These are phyloP conservation scores for Chenopodium berlandieri DNA, from an alignment of 148 eudicot genomes.

Conservation along the genomic window DNA sequence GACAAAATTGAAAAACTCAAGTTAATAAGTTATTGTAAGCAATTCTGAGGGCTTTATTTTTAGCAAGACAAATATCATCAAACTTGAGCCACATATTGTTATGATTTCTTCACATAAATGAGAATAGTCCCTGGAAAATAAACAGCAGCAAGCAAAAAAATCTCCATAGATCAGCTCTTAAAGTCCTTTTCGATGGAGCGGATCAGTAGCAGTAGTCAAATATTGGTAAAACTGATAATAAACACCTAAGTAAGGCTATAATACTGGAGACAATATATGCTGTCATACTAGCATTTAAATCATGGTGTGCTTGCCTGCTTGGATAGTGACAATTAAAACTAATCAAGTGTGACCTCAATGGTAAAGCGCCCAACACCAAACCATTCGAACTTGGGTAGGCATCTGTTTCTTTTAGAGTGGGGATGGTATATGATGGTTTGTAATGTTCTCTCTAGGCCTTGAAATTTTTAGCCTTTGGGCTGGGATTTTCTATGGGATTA, in stretches of 20 bases:
- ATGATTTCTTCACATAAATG: not conserved
- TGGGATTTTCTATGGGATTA: not conserved
- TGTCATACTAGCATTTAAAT: not conserved
- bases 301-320: not conserved
- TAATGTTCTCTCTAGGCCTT: not conserved
- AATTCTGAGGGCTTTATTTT: not conserved
- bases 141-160: not conserved
- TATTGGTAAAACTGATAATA: not conserved
- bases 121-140: not conserved
- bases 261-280: not conserved
- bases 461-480: not conserved
- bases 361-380: not conserved
- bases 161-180: not conserved
- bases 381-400: not conserved
- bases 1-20: conserved; percentile 5
- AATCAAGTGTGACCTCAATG: not conserved
- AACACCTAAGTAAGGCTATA: not conserved
- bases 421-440: not conserved
- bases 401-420: not conserved
- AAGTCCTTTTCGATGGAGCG: not conserved
- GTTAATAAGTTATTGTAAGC: not conserved
- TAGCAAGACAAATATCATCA: not conserved
- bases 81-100: not conserved
- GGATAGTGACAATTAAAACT: not conserved
- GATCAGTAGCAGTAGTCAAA: not conserved